phyloP scores from a whole-genome alignment of 257 asterid genomes.

The Petunia axillaris region DNA sequence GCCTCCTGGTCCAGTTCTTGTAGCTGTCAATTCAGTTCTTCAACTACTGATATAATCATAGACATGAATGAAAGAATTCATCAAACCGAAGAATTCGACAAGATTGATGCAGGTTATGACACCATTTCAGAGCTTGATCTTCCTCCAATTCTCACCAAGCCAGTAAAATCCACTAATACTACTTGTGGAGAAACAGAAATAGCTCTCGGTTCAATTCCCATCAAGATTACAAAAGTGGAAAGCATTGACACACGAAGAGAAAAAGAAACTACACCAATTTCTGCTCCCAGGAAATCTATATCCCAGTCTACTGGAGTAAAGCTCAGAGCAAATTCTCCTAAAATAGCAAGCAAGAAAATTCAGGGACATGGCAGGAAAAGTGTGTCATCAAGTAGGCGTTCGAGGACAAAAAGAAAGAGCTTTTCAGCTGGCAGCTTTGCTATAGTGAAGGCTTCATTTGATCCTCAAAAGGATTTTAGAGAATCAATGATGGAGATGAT shows the following conservation, averaged over 20 bases:
- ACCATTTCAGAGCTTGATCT: constrained; percentile 52
- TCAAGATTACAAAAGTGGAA: too few species aligned
- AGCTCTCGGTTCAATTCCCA: too few species aligned
- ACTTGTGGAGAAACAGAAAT: too few species aligned
- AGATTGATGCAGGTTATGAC: constrained; percentile 32
- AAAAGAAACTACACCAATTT: not conserved
- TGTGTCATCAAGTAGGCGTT: constrained; percentile 30
- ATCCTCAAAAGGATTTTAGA: constrained; percentile 80
- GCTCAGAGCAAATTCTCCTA: constrained; percentile 52
- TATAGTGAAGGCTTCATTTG: constrained; percentile 82
- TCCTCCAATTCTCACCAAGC: constrained; percentile 46
- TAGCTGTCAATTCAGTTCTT: constrained; percentile 48
- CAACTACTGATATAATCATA: constrained; percentile 61
- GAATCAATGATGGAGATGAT: constrained; percentile 97
- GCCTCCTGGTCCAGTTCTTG: constrained; percentile 45
- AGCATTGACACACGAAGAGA: constrained; percentile 37
- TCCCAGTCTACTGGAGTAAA: constrained; percentile 60
- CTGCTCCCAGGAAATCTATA: constrained; percentile 46
- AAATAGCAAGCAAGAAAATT: constrained; percentile 40
- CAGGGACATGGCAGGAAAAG: constrained; percentile 47
- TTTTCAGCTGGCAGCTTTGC: constrained; percentile 63
- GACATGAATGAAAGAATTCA: constrained; percentile 45
- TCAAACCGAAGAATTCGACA: constrained; percentile 21
- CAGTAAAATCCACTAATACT: too few species aligned
- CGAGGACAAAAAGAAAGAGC: constrained; percentile 32